Base-by-base conservation (phyloP, 179 eudicot genomes). In the Gypsophila paniculata region DNA sequence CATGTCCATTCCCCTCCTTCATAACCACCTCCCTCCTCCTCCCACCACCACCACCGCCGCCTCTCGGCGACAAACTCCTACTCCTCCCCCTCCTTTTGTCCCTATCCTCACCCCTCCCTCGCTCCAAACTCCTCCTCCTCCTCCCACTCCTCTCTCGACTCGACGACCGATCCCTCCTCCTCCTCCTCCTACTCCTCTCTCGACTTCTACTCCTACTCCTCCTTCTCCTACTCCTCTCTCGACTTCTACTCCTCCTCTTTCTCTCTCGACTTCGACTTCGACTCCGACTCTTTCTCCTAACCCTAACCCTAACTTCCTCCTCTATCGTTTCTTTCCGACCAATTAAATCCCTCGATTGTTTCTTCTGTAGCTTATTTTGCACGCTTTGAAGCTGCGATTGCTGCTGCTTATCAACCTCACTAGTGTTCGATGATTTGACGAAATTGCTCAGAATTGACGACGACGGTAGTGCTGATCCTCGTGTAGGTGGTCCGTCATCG, bases 361-460 rank as follows among this genome's bases (percentile, higher is more conserved):
- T 87, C 77, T 83, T 86, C 61, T 83, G 86, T 71, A 93, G 96
- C 76, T 93, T 93, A 76, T 86, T 83, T 46, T 93, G 91, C 52
- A 93, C 82, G 44, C 80, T 73, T 36, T 81, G 71, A 64, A 91
- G 71, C 78, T 93, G 90, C 11, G 88, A 74, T 82, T 91, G 77
- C 80, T 91, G 77, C 80, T 90, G 76, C 53, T 82, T 83, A 8
- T 82, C 74, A 17, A 65, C 53, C 18, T 73, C 74, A 9, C 71
- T 46, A 19, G 82, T 19, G 13, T 83, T 79, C 17, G 84, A 53
- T 7, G 89, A 83, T 80, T 59, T 83, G 58, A 93, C 93, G 84
- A 93, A 93, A 78, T 29, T 80, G 79, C 81, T 79, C 75, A 84
- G 82, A 57, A 83, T 85, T 6, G 91, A 87, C 0, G 91, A 75